Conservation (phyloP, 2,329 filamentous ascomycete species). For the Pseudogymnoascus pannorum region DNA sequence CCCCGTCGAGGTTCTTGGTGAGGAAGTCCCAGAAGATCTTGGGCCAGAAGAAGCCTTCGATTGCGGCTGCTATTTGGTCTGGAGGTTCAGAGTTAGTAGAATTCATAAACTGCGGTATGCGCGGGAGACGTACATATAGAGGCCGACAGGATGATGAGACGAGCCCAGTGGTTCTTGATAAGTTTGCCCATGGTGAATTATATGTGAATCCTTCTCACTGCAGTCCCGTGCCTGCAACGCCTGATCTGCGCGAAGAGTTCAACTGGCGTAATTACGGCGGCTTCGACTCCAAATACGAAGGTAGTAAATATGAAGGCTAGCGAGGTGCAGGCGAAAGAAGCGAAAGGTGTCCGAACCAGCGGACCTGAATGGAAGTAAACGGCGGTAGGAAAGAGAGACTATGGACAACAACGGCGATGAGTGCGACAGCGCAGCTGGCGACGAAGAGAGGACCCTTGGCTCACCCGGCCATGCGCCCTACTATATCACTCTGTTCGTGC, state of each 20-base stretch:
- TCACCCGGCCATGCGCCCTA: conserved; percentile 5
- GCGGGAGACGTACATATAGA: conserved; percentile 42
- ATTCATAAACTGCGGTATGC: conserved; percentile 11
- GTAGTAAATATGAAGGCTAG: background rate
- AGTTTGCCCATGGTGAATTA: conserved; percentile 73
- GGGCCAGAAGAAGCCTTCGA: conserved; percentile 94
- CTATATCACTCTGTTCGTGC: conserved; percentile 2
- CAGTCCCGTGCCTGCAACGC: conserved; percentile 4
- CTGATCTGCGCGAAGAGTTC: background rate
- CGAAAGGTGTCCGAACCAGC: conserved; percentile 5
- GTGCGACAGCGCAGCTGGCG: conserved; percentile 1
- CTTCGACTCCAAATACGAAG: background rate
- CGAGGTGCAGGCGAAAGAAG: background rate
- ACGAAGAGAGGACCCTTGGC: background rate
- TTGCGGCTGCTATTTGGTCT: conserved; percentile 75
- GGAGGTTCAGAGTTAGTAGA: conserved; percentile 31
- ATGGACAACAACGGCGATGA: background rate
- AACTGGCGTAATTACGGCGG: background rate
- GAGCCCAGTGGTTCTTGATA: conserved; percentile 99
- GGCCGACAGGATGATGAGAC: conserved; percentile 84
- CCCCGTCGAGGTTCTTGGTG: conserved; percentile 79
- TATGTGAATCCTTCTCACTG: background rate
- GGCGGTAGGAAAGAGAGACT: background rate
- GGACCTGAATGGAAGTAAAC: conserved; percentile 1
- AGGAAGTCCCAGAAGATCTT: conserved; percentile 98